phyloP scores from a whole-genome alignment of 345 rosid genomes.

The Pseudoturritis turrita region DNA sequence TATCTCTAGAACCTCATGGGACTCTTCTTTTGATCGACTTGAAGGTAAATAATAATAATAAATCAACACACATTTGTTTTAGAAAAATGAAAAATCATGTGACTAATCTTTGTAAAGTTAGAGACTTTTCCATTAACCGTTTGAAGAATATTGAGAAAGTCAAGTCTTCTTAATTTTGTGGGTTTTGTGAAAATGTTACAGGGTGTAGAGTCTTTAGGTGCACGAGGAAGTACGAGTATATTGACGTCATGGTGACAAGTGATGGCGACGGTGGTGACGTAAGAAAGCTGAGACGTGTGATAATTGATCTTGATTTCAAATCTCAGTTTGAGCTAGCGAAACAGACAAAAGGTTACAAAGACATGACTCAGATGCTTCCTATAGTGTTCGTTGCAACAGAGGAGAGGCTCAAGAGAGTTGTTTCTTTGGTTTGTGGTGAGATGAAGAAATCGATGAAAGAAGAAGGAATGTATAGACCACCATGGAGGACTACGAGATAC shows the following conservation, averaged over 20 bases:
- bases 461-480: constrained; percentile 41
- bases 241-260: constrained; percentile 34
- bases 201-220: constrained; percentile 35
- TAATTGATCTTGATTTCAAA: constrained; percentile 50
- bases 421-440: constrained; percentile 43
- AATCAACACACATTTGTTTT: background rate
- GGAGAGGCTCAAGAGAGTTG: constrained; percentile 37
- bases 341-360: constrained; percentile 38
- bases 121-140: background rate
- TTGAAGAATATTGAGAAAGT: background rate
- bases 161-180: background rate
- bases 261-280: constrained; percentile 4
- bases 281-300: constrained; percentile 29
- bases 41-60: constrained; percentile 22
- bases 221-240: constrained; percentile 37
- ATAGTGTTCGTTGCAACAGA: constrained; percentile 39
- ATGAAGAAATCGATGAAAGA: constrained; percentile 40
- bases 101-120: background rate
- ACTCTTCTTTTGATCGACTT: constrained; percentile 29
- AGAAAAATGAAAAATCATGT: background rate
- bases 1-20: constrained; percentile 33
- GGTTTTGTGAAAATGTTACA: background rate
- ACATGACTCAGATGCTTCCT: constrained; percentile 33
- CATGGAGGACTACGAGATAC: constrained; percentile 51
- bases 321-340: constrained; percentile 54